Conservation (phyloP, 78 protist genomes). For the Emiliania huxleyi region DNA sequence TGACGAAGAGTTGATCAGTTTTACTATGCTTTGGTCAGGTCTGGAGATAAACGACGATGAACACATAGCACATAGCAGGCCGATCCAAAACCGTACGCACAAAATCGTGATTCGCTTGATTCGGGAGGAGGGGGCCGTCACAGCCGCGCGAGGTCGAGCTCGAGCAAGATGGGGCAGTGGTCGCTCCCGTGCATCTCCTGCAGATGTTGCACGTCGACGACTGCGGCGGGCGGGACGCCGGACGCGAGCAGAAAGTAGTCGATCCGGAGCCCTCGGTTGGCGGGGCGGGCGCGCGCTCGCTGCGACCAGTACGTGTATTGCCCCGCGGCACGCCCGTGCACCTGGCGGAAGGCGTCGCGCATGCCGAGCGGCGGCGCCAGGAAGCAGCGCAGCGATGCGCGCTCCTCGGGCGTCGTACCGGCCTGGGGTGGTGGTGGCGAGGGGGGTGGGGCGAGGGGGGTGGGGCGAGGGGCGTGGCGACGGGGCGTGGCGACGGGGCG, state of each 20-base stretch:
- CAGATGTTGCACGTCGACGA: neutral
- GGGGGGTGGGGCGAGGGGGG: no score
- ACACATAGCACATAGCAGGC: no score
- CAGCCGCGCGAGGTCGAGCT: no score
- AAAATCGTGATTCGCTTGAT: no score
- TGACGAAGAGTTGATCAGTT: no score
- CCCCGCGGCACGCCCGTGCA: neutral
- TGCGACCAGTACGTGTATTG: neutral
- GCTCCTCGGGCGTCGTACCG: neutral
- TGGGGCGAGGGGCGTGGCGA: no score
- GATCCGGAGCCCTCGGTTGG: neutral
- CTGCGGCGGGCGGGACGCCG: neutral
- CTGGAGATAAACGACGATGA: no score
- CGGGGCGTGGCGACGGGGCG: no score
- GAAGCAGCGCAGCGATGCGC: neutral
- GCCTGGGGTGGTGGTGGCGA: neutral
- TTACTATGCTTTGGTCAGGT: no score
- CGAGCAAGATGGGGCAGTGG: neutral
- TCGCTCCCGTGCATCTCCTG: neutral
- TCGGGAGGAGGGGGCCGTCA: no score
- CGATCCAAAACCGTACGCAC: no score
- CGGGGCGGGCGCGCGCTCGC: neutral
- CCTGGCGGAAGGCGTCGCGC: neutral
- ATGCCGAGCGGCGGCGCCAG: neutral
- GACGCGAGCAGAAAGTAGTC: neutral